A percentile compares a stretch with the other conserved stretches of the same genome.
Evolutionary conservation across 2,329 filamentous ascomycete genomes (phyloP).

Genomic region (Nemania sp.): DNA sequence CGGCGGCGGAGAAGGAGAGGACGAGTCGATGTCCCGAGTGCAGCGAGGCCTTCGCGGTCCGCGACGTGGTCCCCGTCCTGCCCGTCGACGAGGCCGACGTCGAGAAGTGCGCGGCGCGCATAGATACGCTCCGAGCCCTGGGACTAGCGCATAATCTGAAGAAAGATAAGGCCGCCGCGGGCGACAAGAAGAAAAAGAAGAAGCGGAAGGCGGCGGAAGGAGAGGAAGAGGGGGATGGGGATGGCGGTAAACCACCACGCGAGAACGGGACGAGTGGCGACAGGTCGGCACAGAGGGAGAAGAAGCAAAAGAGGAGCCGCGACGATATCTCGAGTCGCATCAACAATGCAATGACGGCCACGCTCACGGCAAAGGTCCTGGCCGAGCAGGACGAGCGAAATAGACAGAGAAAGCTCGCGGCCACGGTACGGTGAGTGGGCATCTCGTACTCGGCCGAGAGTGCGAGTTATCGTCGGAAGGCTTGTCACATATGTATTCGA

Average conservation of each 20-base stretch:
- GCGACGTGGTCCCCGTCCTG: slow-evolving; percentile 83
- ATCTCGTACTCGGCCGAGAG: neutral
- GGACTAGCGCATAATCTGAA: slow-evolving; percentile 87
- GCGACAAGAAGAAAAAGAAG: slow-evolving; percentile 84
- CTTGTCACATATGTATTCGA: neutral
- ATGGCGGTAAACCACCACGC: slow-evolving; percentile 43
- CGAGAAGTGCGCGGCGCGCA: slow-evolving; percentile 65
- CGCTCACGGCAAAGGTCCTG: slow-evolving; percentile 82
- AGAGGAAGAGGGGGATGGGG: slow-evolving; percentile 36
- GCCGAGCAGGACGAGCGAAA: slow-evolving; percentile 84
- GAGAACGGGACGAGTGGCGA: slow-evolving; percentile 24
- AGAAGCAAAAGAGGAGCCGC: slow-evolving; percentile 42
- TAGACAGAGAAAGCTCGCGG: slow-evolving; percentile 73
- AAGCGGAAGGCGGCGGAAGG: slow-evolving; percentile 53
- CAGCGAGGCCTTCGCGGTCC: slow-evolving; percentile 70
- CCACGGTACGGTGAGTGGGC: slow-evolving; percentile 28
- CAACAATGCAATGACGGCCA: slow-evolving; percentile 86
- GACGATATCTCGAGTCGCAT: slow-evolving; percentile 61
- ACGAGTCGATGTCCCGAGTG: slow-evolving; percentile 72
- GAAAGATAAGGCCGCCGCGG: slow-evolving; percentile 68
- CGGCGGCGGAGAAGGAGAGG: neutral
- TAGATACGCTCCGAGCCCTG: slow-evolving; percentile 69
- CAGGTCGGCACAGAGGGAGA: slow-evolving; percentile 56
- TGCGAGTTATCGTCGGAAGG: neutral
- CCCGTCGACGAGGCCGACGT: slow-evolving; percentile 73